A percentile compares a stretch with the other conserved stretches of the same genome.
Conservation (phyloP, 805 yeast genomes). For the Spathaspora girioi region DNA sequence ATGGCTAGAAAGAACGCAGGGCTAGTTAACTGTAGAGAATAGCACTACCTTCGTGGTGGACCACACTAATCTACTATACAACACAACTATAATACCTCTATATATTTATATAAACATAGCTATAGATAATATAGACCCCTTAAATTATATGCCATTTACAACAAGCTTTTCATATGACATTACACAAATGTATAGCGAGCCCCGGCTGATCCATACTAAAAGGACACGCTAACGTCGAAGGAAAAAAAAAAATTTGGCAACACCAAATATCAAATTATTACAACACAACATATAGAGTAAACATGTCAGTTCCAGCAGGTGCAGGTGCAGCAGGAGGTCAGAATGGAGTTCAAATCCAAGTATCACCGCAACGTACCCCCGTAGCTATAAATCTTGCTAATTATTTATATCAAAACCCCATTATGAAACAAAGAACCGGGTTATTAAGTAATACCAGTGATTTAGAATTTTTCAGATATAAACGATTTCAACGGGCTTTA, state of each 20-base stretch:
- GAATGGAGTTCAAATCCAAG: conserved; percentile 11
- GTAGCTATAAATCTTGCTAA: conserved; percentile 67
- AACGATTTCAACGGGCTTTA: conserved; percentile 78
- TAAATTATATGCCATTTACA: too few species aligned
- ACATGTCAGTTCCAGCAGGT: conserved; percentile 4
- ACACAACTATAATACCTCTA: neutral
- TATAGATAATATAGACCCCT: neutral
- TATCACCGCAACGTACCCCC: conserved; percentile 33
- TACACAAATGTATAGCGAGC: too few species aligned
- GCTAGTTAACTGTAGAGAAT: too few species aligned
- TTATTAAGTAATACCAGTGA: conserved; percentile 62
- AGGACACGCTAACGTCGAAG: conserved; percentile 1
- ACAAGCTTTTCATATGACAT: too few species aligned
- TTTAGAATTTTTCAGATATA: conserved; percentile 81
- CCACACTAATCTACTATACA: too few species aligned
- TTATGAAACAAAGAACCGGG: conserved; percentile 82
- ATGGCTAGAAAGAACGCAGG: neutral
- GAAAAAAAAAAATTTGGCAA: neutral
- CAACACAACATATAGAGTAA: neutral
- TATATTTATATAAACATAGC: neutral
- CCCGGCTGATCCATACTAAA: neutral
- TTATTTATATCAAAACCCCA: conserved; percentile 59
- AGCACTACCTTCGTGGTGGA: too few species aligned
- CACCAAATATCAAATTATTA: neutral
- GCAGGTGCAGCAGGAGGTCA: too few species aligned